Evolutionary conservation across 345 rosid genomes (phyloP).

Genomic region (Murraya koenigii): DNA sequence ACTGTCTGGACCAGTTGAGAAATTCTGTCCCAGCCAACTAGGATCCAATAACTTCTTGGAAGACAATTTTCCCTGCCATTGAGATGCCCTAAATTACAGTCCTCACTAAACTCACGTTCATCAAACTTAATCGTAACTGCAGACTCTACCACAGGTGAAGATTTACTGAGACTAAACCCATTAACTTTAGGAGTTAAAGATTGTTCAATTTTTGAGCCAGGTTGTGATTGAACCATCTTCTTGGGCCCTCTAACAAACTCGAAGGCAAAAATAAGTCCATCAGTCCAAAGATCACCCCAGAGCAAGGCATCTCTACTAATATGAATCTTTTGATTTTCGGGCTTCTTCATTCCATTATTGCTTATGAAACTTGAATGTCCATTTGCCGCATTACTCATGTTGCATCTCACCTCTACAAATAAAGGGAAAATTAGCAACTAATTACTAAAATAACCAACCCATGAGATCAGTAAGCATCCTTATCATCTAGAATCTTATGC

Average conservation of each 20-base stretch:
- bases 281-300: conserved; percentile 42
- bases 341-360: conserved; percentile 16
- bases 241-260: conserved; percentile 35
- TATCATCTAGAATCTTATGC: not conserved
- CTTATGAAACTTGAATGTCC: not conserved
- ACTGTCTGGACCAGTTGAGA: conserved; percentile 49
- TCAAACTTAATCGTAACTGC: not conserved
- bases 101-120: not conserved
- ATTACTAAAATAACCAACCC: not conserved
- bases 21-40: conserved; percentile 61
- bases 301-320: conserved; percentile 17
- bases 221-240: conserved; percentile 22
- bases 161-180: conserved; percentile 6
- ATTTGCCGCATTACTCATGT: conserved; percentile 11
- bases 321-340: conserved; percentile 15
- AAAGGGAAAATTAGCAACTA: not conserved
- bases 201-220: conserved; percentile 7
- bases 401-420: conserved; percentile 14
- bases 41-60: conserved; percentile 40
- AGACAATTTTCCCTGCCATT: conserved; percentile 16
- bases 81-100: conserved; percentile 2
- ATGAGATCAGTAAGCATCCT: not conserved
- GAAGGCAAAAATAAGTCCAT: conserved; percentile 65
- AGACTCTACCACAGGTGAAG: conserved; percentile 5
- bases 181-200: not conserved